phyloP scores from a whole-genome alignment of 176 grass and related monocot species.

The Phoenix dactylifera region DNA sequence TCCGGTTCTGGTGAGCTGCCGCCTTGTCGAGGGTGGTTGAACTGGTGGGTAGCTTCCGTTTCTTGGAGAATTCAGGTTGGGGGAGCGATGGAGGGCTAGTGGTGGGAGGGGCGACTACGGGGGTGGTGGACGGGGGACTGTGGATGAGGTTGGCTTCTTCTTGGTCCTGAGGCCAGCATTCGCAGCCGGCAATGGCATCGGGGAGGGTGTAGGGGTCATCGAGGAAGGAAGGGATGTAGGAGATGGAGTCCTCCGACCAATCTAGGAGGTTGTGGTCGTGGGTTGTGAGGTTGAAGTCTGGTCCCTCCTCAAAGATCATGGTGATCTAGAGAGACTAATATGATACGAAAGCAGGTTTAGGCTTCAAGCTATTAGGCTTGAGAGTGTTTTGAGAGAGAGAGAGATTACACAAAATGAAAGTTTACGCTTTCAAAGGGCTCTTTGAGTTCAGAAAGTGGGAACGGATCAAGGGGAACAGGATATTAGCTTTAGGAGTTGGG shows the following conservation, averaged over 20 bases:
- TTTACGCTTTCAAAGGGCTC: too few relatives aligned
- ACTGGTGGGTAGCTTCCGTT: neutral
- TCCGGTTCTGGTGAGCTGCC: neutral
- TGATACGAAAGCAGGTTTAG: neutral
- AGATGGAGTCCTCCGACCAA: slow-evolving; percentile 19
- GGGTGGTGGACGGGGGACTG: neutral
- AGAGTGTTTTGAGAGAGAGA: too few relatives aligned
- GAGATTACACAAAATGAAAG: too few relatives aligned
- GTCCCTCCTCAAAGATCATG: slow-evolving; percentile 16
- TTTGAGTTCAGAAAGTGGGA: neutral
- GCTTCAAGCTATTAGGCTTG: too few relatives aligned
- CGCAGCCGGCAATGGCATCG: slow-evolving; percentile 6
- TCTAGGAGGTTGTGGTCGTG: slow-evolving; percentile 8
- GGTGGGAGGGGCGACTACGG: neutral
- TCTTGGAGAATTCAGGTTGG: slow-evolving; percentile 13
- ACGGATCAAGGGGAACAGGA: neutral
- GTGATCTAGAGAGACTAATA: neutral
- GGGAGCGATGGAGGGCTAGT: neutral
- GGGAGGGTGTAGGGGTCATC: neutral
- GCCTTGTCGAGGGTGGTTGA: neutral
- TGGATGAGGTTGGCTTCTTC: slow-evolving; percentile 7
- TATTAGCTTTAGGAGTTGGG: too few relatives aligned
- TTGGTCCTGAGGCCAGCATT: slow-evolving; percentile 15
- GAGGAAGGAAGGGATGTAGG: slow-evolving; percentile 12
- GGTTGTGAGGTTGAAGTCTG: neutral